Conservation (phyloP, 2,329 filamentous ascomycete genomes). For the Xylariaceae sp. region DNA sequence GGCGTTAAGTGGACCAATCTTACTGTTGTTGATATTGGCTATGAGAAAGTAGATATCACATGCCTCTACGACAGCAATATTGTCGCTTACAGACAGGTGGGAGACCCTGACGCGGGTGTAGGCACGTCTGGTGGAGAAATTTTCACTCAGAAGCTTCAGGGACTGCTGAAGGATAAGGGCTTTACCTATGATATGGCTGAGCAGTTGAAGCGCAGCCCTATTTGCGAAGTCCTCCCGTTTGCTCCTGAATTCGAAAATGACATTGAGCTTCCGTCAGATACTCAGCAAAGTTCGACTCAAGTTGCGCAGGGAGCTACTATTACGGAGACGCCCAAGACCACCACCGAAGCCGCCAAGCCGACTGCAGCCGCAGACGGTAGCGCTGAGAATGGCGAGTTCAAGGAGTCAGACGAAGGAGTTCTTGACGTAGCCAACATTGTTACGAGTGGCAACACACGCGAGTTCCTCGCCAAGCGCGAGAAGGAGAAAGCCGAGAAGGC, state of each 20-base stretch:
- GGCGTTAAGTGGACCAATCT: conserved; percentile 70
- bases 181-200: conserved; percentile 64
- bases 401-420: conserved; percentile 58
- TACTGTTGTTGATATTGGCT: conserved; percentile 86
- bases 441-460: conserved; percentile 72
- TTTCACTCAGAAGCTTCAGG: conserved; percentile 69
- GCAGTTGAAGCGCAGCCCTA: conserved; percentile 60
- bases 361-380: conserved; percentile 34
- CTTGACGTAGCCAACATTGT: conserved; percentile 82
- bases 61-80: conserved; percentile 80
- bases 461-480: conserved; percentile 78
- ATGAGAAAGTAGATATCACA: conserved; percentile 86
- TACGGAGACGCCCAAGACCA: conserved; percentile 34
- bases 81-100: conserved; percentile 60
- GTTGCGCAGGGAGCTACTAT: conserved; percentile 23
- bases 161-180: conserved; percentile 56
- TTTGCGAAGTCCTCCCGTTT: conserved; percentile 63
- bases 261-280: conserved; percentile 46
- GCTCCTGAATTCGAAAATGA: conserved; percentile 39
- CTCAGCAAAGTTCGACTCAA: conserved; percentile 31
- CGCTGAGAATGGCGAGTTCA: conserved; percentile 35
- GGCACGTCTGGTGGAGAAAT: conserved; percentile 75
- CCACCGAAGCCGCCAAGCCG: conserved; percentile 28
- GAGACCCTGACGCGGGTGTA: conserved; percentile 40
- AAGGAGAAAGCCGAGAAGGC: conserved; percentile 67